Evolutionary conservation across 1,284 basidiomycete genomes (phyloP).

Genomic region (Baeospora myosura): DNA sequence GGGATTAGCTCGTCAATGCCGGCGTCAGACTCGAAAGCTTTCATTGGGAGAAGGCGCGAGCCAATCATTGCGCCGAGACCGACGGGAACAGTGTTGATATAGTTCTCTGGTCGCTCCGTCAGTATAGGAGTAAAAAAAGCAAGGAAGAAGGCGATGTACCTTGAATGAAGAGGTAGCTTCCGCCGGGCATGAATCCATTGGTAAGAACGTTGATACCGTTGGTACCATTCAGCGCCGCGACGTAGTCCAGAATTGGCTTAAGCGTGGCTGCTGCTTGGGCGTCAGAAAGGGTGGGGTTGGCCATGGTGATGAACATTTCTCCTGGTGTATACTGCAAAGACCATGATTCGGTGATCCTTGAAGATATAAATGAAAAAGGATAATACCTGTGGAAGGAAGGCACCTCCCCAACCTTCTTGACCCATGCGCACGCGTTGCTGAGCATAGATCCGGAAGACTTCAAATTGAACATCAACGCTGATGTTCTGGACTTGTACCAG

Average conservation of each 20-base stretch:
- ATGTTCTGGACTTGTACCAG: neutral
- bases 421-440: slow-evolving; percentile 23
- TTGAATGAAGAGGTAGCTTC: neutral
- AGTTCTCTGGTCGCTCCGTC: too few species aligned
- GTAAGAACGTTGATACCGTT: neutral
- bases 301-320: neutral
- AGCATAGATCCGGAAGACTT: slow-evolving; percentile 19
- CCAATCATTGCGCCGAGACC: slow-evolving; percentile 33
- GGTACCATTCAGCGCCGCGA: neutral
- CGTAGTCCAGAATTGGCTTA: neutral
- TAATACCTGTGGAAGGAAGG: slow-evolving; percentile 3
- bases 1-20: slow-evolving; percentile 28
- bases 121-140: too few species aligned
- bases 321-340: neutral
- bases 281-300: neutral
- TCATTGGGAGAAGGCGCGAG: slow-evolving; percentile 30
- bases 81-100: slow-evolving; percentile 11
- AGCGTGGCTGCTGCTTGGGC: neutral
- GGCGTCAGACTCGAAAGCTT: slow-evolving; percentile 21
- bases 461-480: slow-evolving; percentile 5
- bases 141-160: neutral
- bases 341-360: neutral
- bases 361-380: neutral
- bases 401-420: slow-evolving; percentile 32
- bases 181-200: neutral